Conservation (phyloP, 2,329 filamentous ascomycete genomes). For the Daldinia sp. region DNA sequence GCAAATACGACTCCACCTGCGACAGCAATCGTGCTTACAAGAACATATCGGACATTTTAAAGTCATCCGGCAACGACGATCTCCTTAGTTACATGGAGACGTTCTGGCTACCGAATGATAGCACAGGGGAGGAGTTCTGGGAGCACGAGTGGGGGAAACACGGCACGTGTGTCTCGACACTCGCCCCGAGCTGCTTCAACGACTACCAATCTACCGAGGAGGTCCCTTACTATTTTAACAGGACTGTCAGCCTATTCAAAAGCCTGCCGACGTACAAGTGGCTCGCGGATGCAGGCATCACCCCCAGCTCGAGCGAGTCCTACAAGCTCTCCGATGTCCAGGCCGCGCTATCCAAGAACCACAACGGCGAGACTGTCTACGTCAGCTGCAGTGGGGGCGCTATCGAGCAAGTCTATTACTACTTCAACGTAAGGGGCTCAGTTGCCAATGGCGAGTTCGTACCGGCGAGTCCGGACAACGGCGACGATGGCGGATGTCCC, state of each 20-base stretch:
- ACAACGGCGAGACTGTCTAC: constrained; percentile 63
- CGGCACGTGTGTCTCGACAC: constrained; percentile 75
- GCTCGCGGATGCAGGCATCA: constrained; percentile 68
- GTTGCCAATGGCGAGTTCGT: constrained; percentile 69
- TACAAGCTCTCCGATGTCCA: constrained; percentile 69
- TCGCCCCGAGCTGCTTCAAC: constrained; percentile 72
- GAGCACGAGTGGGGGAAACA: constrained; percentile 80
- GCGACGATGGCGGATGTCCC: constrained; percentile 69
- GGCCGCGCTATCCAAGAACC: constrained; percentile 60
- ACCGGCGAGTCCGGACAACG: constrained; percentile 59
- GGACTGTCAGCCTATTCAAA: constrained; percentile 71
- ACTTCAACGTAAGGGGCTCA: constrained; percentile 68
- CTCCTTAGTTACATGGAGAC: constrained; percentile 71
- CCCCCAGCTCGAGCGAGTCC: constrained; percentile 61
- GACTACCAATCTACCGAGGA: constrained; percentile 68
- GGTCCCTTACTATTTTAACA: constrained; percentile 74
- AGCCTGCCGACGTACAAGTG: constrained; percentile 69
- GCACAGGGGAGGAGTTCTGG: constrained; percentile 72
- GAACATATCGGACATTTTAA: constrained; percentile 71
- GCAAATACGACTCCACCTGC: constrained; percentile 72
- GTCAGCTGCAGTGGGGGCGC: constrained; percentile 61
- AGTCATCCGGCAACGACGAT: constrained; percentile 53
- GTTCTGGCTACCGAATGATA: constrained; percentile 76
- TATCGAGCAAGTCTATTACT: constrained; percentile 67
- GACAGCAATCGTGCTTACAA: constrained; percentile 67